Base-by-base conservation (phyloP, 352 stramenopile species). In the Phytophthora palmivora region DNA sequence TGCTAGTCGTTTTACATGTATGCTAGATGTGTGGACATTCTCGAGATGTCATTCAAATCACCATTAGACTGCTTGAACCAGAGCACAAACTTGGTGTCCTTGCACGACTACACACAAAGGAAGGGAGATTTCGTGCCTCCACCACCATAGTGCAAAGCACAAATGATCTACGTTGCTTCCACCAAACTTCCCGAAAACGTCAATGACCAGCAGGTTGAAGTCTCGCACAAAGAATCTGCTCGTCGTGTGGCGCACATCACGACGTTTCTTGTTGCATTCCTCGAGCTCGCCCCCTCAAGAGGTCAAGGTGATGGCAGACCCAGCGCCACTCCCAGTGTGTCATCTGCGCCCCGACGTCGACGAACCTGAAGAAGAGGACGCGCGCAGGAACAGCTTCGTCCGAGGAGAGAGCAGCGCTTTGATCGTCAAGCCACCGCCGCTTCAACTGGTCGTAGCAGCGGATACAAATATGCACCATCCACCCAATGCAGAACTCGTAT, bases 331-430 rank as follows among this genome's bases (percentile, higher is more conserved):
- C 16, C 41, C 58, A 57, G 47, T 61, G 51, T 59, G 51, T 54
- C 34, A 65, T 48, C 24, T 55, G 15, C 44, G 26, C 43, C 42
- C 42, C 14, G 62, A 72, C 48, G 48, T 52, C 28, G 63, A 70
- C 22, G 63, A 79, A 32, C 71, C 71, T 39, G 71, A 77, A 39
- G 49, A 79, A 34, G 71, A 79, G 59, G 63, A 79, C 44, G 19
- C 44, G 38, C 55, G 21, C 16, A 48, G 46, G 18, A 57, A 28
- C 28, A 67, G 44, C 12, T 9, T 44, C 22, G 34, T 10, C 4
- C 55, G 55, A 21, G 34, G 6, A 30, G 22, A 58, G 30, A 62
- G 52, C 22, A 70, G 43, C 46, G 63, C 52, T 8, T n/a, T 73
- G 36, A 70, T 73, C 34, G 58, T 63, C 42, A 73, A 76, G 54